Evolutionary conservation across 345 rosid species (phyloP), one percentile per base, ranked within the genome.

Genomic region (Eucalyptus sideroxylon): DNA sequence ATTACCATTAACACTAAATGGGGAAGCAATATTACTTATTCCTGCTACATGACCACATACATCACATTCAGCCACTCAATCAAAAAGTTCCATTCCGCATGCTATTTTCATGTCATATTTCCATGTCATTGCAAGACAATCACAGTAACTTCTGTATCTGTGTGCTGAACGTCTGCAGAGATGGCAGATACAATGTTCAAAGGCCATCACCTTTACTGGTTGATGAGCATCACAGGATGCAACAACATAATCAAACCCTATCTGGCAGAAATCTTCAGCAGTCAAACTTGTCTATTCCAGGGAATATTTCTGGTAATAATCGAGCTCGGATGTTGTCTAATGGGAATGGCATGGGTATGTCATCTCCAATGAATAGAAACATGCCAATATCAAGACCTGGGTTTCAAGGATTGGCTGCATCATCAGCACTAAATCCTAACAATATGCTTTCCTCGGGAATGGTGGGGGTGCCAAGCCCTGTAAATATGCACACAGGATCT

Each of bases 181-280:
- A 96, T 91, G 93, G 96, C 90, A 95, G 97, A 92, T 95, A 90
- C 91, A 92, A 87, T 93, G 95, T 94, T 93, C 95, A 96, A 83
- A 94, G 96, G 92, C 90, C 96, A 87, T 92, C 89, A 53, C 50
- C 98, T 93, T 93, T 95, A 88, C 97, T 95, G 51, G 95, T 89
- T 91, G 98, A 96, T 87, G 99, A 98, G 92, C 99, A 96, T 89
- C 99, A 96, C 87, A 93, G 97, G 90, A 91, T 94, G 92, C 99
- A 94, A 88, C 98, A 94, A 77, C 91, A 90, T 90, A 95, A 94
- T 93, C 99, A 96, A 91, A 93, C 94, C 94, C 50, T 95, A 87
- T 90, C 99, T 8, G 91, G 93, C 90, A 95, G 99, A 94, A 94
- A 94, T 88, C 89, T 94, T 90, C 98, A 93, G 91, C 99, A 95